Evolutionary conservation across 371 early-diverging fungal species (phyloP), one percentile per base, ranked within the genome.

Genomic region (Zychaea mexicana): DNA sequence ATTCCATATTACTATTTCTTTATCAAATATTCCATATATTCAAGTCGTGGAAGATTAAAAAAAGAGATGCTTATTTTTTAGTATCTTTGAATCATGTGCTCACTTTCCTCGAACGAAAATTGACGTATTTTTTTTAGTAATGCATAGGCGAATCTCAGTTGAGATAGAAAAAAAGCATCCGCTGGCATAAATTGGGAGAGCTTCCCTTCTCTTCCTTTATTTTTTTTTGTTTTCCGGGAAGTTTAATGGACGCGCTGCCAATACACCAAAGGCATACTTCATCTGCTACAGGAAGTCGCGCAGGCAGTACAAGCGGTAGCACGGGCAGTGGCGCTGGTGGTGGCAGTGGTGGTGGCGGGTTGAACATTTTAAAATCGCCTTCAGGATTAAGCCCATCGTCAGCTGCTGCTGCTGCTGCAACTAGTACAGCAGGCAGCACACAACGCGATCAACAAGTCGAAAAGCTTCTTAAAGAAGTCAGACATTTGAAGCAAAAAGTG

Each of bases 401-500:
- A 49, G 49, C 49, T 10, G 49, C 49, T 10, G 49, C 49, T 22
- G 21, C 49, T 4, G 24, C 1, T 2, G 13, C 9, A 22, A 1
- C 49, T 3, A 49, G 22, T 49, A 17, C 42, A n/a, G n/a, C n/a
- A 15, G 15, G 42, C n/a, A 17, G 17, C n/a, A 49, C 49, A 49
- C 49, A 49, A 4, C 70, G 81, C 7, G 81, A 81, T 69, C 81
- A 81, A 53, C 82, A 82, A 68, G 70, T 86, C 21, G 88, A 88
- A 46, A 88, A 88, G 52, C 74, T 88, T 17, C 52, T 86, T 9
- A 90, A 89, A 59, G 95, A 93, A 72, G 82, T 84, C 21, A 89
- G 89, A 58, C 70, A 83, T n/a, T 81, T 94, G 27, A 92, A 92
- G 72, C 88, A 85, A 64, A 90, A 88, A 67, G 88, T 92, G 10